A percentile compares a stretch with the other conserved stretches of the same genome.
These are phyloP conservation scores for Echium plantagineum DNA, from an alignment of 257 asterid species.

Conservation along the genomic window DNA sequence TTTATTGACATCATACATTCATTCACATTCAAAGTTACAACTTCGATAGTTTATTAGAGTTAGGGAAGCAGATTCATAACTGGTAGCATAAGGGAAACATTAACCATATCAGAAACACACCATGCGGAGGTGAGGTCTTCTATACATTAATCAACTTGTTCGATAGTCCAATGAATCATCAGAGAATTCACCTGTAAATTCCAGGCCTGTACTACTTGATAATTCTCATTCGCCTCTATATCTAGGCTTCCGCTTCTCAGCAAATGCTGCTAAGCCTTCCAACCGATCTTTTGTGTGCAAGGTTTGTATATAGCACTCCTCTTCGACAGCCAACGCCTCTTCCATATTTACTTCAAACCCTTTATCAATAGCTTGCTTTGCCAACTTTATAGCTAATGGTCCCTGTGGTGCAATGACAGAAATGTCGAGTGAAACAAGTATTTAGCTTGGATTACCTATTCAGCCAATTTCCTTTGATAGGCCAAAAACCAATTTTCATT, in stretches of 20 bases:
- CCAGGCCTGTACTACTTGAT: background rate
- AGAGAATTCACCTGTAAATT: no score
- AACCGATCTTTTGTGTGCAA: conserved; percentile 71
- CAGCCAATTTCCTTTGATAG: background rate
- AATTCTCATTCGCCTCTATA: conserved; percentile 50
- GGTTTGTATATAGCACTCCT: conserved; percentile 58
- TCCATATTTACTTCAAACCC: conserved; percentile 49
- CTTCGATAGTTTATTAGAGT: no score
- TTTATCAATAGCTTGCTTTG: conserved; percentile 68
- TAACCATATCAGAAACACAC: no score
- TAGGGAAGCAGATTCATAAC: no score
- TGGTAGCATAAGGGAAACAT: no score
- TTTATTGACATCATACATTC: no score
- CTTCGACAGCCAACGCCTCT: conserved; percentile 61
- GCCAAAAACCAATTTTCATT: no score
- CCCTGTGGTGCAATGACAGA: conserved; percentile 37
- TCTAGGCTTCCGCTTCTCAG: conserved; percentile 71
- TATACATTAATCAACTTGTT: no score
- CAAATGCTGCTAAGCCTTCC: conserved; percentile 89
- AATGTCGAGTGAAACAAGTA: background rate
- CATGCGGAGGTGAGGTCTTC: no score
- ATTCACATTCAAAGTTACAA: no score
- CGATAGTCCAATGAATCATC: no score
- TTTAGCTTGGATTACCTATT: background rate
- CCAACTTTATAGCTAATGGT: conserved; percentile 83